Conservation (phyloP, 352 stramenopile species). For the Globisporangium paroecandrum region DNA sequence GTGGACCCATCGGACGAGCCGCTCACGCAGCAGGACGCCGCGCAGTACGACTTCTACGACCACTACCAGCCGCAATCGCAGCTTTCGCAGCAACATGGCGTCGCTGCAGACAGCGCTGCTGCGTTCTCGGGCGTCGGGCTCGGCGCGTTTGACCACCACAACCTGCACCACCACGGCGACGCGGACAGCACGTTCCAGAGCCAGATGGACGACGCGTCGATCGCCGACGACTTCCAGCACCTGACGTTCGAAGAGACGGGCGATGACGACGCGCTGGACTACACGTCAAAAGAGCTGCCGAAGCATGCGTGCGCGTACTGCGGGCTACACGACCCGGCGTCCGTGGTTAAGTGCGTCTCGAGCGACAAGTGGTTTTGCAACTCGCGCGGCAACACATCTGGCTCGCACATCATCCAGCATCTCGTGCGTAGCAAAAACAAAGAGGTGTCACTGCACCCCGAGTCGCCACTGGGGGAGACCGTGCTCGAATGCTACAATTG, state of each 20-base stretch:
- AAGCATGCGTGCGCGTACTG: constrained; percentile 96
- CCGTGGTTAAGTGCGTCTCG: constrained; percentile 95
- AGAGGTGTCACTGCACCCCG: constrained; percentile 89
- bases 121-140: constrained; percentile 10
- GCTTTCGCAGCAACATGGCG: neutral
- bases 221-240: constrained; percentile 50
- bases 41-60: constrained; percentile 58
- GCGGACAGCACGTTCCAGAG: constrained; percentile 30
- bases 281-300: constrained; percentile 75
- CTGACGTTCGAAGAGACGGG: constrained; percentile 69
- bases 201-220: constrained; percentile 35
- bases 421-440: constrained; percentile 94
- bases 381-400: constrained; percentile 90
- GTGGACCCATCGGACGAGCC: constrained; percentile 52
- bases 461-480: constrained; percentile 96
- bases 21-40: constrained; percentile 28
- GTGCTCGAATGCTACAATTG: constrained; percentile 99
- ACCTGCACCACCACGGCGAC: constrained; percentile 5
- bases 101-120: neutral
- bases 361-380: constrained; percentile 99
- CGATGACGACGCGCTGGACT: constrained; percentile 72
- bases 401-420: constrained; percentile 98
- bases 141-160: constrained; percentile 14
- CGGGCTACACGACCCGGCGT: constrained; percentile 94
- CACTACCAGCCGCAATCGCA: constrained; percentile 39